Evolutionary conservation across 176 grass and related monocot species (phyloP), one percentile per base, ranked within the genome.

Genomic region (Coix lacrymajobi): DNA sequence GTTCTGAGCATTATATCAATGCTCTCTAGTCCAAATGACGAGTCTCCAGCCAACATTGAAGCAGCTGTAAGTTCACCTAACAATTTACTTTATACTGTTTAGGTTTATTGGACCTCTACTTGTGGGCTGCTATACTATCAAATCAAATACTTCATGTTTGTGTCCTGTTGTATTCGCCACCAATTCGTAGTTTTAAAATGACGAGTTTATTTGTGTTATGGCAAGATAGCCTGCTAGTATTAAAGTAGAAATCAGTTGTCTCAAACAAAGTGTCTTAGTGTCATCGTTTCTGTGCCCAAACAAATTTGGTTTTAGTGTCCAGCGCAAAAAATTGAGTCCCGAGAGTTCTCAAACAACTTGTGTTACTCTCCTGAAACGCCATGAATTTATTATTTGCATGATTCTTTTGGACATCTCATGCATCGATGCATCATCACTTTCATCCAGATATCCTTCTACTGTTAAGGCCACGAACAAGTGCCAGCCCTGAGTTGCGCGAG

Each of bases 1-100:
- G 94, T 97, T 86, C 41, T 97, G 60, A 97, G 94, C 89, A 97
- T 97, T 77, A 97, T 97, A 83, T 94, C 94, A 19, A 97, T 97
- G 91, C 91, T 97, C 77, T 97, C 94, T 82, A 90, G 91, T 82
- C 94, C 94, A 68, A 97, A 97, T 69, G 94, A 97, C 36, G 91
- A 97, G 72, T 97, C 94, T 4, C 89, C 91, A 69, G 94, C 91
- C 74, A 97, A 97, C 88, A 84, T 97, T 66, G 94, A 97, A 79
- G 89, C 94, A 24, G 94, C 94, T 81, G 94, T 97, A 94, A 97
- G 94, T 87, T 76, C 25, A 69, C 66, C 54, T 73, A 7, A 65
- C 36, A 90, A 90, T 76, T 56, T 88, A 28, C 36, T 6, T 39
- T 11, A 22, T 8, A 72, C 25, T 30, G 7, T 58, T 33, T 77